Base-by-base conservation (phyloP, 371 early-diverging fungal species). In the Nematocida ironsii region DNA sequence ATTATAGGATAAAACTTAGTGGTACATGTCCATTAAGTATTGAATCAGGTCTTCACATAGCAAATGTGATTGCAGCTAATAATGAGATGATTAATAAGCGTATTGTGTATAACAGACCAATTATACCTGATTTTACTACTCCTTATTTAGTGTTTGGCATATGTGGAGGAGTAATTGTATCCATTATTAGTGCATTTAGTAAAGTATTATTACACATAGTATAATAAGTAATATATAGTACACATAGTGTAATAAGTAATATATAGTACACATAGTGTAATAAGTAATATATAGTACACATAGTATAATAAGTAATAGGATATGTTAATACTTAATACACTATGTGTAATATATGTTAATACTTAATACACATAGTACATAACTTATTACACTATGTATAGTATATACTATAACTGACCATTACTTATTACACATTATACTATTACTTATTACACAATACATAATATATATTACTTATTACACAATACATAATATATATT, bases 121-220 rank as follows among this genome's bases (percentile, higher is more conserved):
- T 78, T 54, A 5, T 78, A 7, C 80, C 80, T 4, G 80, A 78
- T 42, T 78, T 67, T 45, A 78, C 80, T 42, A 78, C 80, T 5
- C 80, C 70, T 5, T 78, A 78, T 62, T 25, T 78, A 44, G 80
- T 70, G 5, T 78, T 67, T 70, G 80, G 80, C 18, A 33, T 78
- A 11, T 70, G 80, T 40, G 80, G 69, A 5, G 71, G 67, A 5
- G 39, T 47, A 40, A 67, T 78, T 39, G 54, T 70, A 7, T 25
- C 56, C 55, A 71, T 78, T 47, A 23, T 68, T 13, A 70, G 80
- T 58, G 54, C 60, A 42, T 69, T 58, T 42, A 68, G 76, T 18
- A 78, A 78, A 40, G 72, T 71, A 16, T 52, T 78, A 4, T 42
- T 78, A 42, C 7, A 33, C 27, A n/a, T 78, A 23, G n/a, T 76